Evolutionary conservation across 164 flowering plant species (phyloP), one percentile per base, ranked within the genome.

Genomic region (Vitis cinerea): DNA sequence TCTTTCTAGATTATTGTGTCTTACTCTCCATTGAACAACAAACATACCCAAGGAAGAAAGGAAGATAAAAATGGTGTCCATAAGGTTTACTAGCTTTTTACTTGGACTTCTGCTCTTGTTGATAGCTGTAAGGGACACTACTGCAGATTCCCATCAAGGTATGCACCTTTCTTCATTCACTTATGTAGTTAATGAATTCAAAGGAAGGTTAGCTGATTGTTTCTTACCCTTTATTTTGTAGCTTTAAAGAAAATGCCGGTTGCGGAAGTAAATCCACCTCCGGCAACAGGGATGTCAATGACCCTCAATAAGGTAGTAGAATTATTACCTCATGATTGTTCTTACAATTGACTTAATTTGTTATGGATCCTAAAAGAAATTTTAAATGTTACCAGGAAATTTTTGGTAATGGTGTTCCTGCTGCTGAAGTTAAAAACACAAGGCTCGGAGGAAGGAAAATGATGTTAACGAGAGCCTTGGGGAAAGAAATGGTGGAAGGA

Each of bases 361-460:
- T 47, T 17, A 11, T 17, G 44, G 3, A 19, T 63, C 10, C 27
- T 63, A 16, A n/a, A 49, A 48, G 10, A 49, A 63, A 48, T 31
- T 15, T 37, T 31, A 31, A 2, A 10, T 37, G 44, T 31, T 31
- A 3, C 12, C 79, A 79, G 84, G 79, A 68, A 58, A 16, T 47
- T 15, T 51, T 48, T 13, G 68, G 66, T 56, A 79, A 53, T 13
- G 66, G 70, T n/a, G 75, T 64, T 3, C 55, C 64, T 10, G 64
- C 64, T 1, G 61, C 59, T 12, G 78, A 66, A 3, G 48, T 17
- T 5, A 59, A 11, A 62, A 61, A 67, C 17, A 63, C 59, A 50
- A 63, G 62, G 68, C 53, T 67, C 13, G 78, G 75, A 71, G 81
- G 83, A 72, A 77, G 86, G 69, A 85, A 77, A 71, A 65, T 80